Conservation (phyloP, 305 asterid species). For the Andrographis paniculata region DNA sequence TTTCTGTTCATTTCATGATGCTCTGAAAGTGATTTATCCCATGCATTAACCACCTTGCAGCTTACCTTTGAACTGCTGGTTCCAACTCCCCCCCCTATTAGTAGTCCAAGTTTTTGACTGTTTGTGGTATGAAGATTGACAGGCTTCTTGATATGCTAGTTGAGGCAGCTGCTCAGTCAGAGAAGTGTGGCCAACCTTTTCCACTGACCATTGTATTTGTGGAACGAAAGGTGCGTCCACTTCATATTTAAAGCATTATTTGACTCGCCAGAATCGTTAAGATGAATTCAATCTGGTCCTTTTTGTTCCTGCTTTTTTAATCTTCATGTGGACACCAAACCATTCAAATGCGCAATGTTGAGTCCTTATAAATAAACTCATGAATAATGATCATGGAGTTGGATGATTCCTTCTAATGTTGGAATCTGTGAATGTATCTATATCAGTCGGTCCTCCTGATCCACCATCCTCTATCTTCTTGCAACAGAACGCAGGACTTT, state of each 20-base stretch:
- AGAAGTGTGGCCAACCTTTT: constrained; percentile 51
- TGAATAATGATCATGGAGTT: neutral
- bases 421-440: neutral
- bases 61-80: no score
- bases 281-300: no score
- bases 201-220: constrained; percentile 93
- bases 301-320: neutral
- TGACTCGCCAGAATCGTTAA: no score
- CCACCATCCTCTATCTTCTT: neutral
- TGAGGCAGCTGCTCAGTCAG: constrained; percentile 74
- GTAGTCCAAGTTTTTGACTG: neutral
- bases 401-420: neutral
- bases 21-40: no score
- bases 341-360: neutral
- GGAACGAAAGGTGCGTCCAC: constrained; percentile 66
- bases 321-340: neutral
- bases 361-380: neutral
- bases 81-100: no score
- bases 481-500: neutral
- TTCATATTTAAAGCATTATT: neutral
- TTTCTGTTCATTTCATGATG: no score
- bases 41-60: no score
- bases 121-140: constrained; percentile 58
- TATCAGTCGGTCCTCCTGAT: neutral
- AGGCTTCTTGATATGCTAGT: constrained; percentile 76